A percentile compares a stretch with the other conserved stretches of the same genome.
Evolutionary conservation across 2,329 filamentous ascomycete species (phyloP).

Genomic region (Fusarium sp.): DNA sequence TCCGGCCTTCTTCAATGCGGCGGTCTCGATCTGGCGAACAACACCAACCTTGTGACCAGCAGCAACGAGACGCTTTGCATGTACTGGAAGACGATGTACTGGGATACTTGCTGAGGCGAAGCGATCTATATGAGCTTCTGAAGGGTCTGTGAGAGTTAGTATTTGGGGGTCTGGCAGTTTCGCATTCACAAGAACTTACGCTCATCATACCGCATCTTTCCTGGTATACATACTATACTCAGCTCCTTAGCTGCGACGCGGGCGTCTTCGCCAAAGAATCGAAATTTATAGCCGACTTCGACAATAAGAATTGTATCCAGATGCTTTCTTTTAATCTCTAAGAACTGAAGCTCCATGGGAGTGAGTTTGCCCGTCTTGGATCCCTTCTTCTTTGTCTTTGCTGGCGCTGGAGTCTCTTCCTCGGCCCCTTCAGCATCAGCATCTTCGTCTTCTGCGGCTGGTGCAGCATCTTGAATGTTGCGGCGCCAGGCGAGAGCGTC

Average conservation of each 20-base stretch:
- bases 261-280: conserved; percentile 97
- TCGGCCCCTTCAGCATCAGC: conserved; percentile 71
- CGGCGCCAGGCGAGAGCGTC: conserved; percentile 82
- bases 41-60: conserved; percentile 97
- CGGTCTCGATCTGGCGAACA: conserved; percentile 94
- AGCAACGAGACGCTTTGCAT: conserved; percentile 91
- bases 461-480: conserved; percentile 69
- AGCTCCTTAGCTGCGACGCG: conserved; percentile 89
- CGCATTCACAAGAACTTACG: conserved; percentile 62
- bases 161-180: background rate
- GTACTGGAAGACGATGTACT: conserved; percentile 90
- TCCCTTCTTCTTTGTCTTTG: conserved; percentile 76
- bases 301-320: conserved; percentile 92
- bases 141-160: conserved; percentile 70
- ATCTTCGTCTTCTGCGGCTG: conserved; percentile 70
- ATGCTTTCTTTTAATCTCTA: conserved; percentile 94
- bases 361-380: conserved; percentile 85
- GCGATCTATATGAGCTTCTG: conserved; percentile 90
- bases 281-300: conserved; percentile 98
- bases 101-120: conserved; percentile 98
- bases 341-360: conserved; percentile 92
- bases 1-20: conserved; percentile 93
- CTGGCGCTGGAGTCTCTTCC: conserved; percentile 58
- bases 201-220: conserved; percentile 94
- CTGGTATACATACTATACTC: conserved; percentile 96